Base-by-base conservation (phyloP, 148 eudicot species). In the Cornus florida region DNA sequence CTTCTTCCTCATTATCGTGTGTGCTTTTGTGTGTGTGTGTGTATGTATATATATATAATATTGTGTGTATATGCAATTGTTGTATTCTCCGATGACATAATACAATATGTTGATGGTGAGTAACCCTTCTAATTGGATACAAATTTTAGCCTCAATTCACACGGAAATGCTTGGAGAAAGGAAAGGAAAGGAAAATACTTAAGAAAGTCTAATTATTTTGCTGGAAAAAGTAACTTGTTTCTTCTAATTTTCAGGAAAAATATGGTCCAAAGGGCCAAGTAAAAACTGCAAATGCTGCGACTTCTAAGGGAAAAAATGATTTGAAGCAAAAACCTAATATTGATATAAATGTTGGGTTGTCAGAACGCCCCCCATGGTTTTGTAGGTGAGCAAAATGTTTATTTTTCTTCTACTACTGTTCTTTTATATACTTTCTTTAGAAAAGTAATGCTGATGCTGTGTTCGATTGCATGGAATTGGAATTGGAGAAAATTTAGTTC, bases 261-360 rank as follows among this genome's bases (percentile, higher is more conserved):
- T 94, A 94, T 86, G 98, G 98, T 72, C 98, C 98, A 31, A 94
- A 94, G 83, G 97, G 97, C 76, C 91, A 84, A 86, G 90, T 70
- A n/a, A 92, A 88, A 72, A 78, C 83, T 84, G 72, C 89, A 38
- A 84, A 83, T 77, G 93, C 89, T 14, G 69, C 76, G n/a, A 78
- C 89, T 73, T 82, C 88, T 3, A 92, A 89, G 72, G 78, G 93
- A 17, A 90, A 80, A 9, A 89, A 75, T 84, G 91, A 75, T 12
- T 76, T 83, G 31, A 92, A 92, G 80, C 83, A 81, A 68, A 93
- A 91, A 85, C 92, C 93, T 59, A 94, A 95, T 71, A 82, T 95
- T 81, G 98, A 95, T 72, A 86, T 90, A 72, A 89, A 91, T 89
- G 93, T 95, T 56, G 98, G 98, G 78, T 79, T 95, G 78, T 91